phyloP scores from a whole-genome alignment of 2,329 filamentous ascomycete species.

The Colletotrichum spaethianum region DNA sequence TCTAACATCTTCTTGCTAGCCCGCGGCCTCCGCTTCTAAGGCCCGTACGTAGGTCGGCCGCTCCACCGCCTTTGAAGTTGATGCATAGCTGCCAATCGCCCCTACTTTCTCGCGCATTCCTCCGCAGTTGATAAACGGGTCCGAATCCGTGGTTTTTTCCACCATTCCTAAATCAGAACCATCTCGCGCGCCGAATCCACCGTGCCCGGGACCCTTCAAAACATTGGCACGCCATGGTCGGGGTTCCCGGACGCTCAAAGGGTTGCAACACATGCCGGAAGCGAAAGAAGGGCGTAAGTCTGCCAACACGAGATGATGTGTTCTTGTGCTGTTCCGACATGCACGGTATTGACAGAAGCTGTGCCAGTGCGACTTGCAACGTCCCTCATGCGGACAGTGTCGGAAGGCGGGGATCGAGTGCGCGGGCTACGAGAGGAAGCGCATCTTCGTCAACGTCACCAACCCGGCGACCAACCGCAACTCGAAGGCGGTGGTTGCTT shows the following conservation, averaged over 20 bases:
- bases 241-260: constrained; percentile 43
- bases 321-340: neutral
- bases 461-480: neutral
- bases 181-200: constrained; percentile 19
- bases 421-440: constrained; percentile 41
- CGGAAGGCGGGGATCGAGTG: constrained; percentile 39
- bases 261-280: constrained; percentile 43
- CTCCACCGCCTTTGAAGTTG: neutral
- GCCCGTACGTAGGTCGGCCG: neutral
- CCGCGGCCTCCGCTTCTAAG: neutral
- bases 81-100: constrained; percentile 1
- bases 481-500: neutral
- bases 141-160: neutral
- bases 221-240: constrained; percentile 37
- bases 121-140: constrained; percentile 7
- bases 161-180: constrained; percentile 27
- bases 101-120: neutral
- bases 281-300: constrained; percentile 44
- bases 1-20: neutral
- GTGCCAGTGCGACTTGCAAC: constrained; percentile 42
- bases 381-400: constrained; percentile 43
- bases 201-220: neutral
- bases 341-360: neutral
- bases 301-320: neutral
- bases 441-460: constrained; percentile 42